Base-by-base conservation (phyloP, 257 asterid genomes). In the Rehmannia glutinosa region DNA sequence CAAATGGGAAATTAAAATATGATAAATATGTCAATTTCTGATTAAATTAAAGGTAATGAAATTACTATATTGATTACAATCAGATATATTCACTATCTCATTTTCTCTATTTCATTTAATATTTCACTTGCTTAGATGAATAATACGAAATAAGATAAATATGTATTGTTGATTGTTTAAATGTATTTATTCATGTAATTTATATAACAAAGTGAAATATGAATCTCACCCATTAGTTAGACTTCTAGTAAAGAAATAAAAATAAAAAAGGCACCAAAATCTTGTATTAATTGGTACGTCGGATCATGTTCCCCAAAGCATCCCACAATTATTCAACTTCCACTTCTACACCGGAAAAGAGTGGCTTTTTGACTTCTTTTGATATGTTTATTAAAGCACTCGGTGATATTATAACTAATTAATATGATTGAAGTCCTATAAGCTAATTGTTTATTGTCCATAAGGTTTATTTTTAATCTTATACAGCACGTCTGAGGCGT, bases 261-360 rank as follows among this genome's bases (percentile, higher is more conserved):
- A 6, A 36, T 36, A 11, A 15, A 41, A 8, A 47, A 2, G 51
- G 39, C 15, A 17, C 21, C 11, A 21, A 51, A 47, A 20, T 7
- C 11, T 64, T 30, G 6, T 27, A 21, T 36, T 39, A 20, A 71
- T 72, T 35, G 27, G 9, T 8, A 19, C 58, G 42, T 54, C 43
- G 16, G 73, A 46, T 46, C 78, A 54, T 68, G 78, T 62, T 62
- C 60, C 61, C 58, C 8, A 72, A 67, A 56, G 67, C 63, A 50
- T 3, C 66, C 50, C 49, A 27, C 51, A 62, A 67, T 67, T 13
- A 72, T 77, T 72, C 73, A 45, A 28, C 51, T 66, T 46, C 54
- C 69, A 51, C 68, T 55, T 35, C 5, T 56, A 13, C 63, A 24
- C 13, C 30, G 6, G 47, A 8, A 10, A 11, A 54, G 20, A 15